These are phyloP conservation scores for Sphaerulina vaccinii DNA, from an alignment of 2,329 filamentous ascomycete species.

Conservation along the genomic window DNA sequence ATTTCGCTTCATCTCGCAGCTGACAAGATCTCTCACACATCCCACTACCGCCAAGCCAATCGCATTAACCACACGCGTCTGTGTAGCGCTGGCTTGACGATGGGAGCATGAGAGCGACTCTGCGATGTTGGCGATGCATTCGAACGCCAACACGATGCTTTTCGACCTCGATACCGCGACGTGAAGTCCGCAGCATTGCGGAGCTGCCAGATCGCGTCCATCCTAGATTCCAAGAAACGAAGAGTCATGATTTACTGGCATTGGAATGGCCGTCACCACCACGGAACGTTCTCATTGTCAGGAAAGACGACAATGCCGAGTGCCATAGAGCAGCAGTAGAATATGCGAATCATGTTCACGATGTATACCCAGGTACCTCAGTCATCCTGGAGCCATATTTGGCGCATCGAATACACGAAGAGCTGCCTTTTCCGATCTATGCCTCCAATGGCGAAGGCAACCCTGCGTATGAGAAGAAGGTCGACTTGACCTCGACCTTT, in stretches of 20 bases:
- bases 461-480: constrained; percentile 68
- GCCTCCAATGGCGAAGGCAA: constrained; percentile 42
- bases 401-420: constrained; percentile 68
- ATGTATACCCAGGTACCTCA: constrained; percentile 76
- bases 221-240: constrained; percentile 64
- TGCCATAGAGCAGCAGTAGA: constrained; percentile 59
- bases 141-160: constrained; percentile 43
- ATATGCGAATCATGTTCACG: constrained; percentile 67
- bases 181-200: constrained; percentile 53
- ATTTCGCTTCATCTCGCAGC: background rate
- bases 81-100: constrained; percentile 15
- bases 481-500: constrained; percentile 85
- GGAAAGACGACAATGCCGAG: constrained; percentile 60
- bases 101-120: constrained; percentile 35
- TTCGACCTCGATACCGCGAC: constrained; percentile 48
- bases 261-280: constrained; percentile 68
- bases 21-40: background rate
- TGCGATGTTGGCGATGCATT: constrained; percentile 30
- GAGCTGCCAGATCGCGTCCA: constrained; percentile 56
- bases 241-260: constrained; percentile 60
- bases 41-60: background rate
- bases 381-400: constrained; percentile 79
- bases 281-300: constrained; percentile 66
- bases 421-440: constrained; percentile 73
- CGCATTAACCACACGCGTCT: background rate